Evolutionary conservation across 768 basidiomycete species (phyloP), one percentile per base, ranked within the genome.

Genomic region (Suillus americanus): DNA sequence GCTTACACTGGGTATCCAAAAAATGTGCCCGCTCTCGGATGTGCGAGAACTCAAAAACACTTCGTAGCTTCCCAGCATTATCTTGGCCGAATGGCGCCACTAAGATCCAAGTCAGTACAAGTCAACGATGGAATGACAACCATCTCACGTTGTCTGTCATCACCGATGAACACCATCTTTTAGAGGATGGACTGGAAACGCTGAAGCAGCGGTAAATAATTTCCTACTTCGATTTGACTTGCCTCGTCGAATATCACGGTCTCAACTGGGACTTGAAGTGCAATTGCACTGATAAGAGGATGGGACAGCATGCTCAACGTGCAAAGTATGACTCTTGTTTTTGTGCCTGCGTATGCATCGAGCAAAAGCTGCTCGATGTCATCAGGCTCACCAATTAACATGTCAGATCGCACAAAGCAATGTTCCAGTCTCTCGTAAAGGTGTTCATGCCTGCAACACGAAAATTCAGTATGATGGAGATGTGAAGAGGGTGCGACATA

Each of bases 41-140:
- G 74, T 93, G 90, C 0, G 75, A 16, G 16, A 90, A 71, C 70
- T 93, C 91, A 81, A 94, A 94, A 33, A 94, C 84, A 65, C 90
- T 92, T 63, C 86, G 81, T 18, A 94, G 79, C n/a, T 83, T 80
- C 60, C 80, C 71, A 41, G 89, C 74, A 23, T 89, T 83, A 64
- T 92, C 92, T 67, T 89, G 84, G 13, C 91, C 92, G 84, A 81
- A 85, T 3, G 92, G 92, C 61, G 92, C 88, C 68, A 94, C 92
- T 94, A 62, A 45, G 5, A 20, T 30, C 37, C 13, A 3, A 48
- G 69, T 62, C 65, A 67, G 46, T 48, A 5, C 5, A 14, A 16
- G 7, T 8, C 35, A 61, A 9, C 28, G 60, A 9, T 35, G 41
- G 40, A 35, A 54, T 12, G 54, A 20, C 64, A 6, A 59, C 37